Base-by-base conservation (phyloP, 1,139 yeast genomes). In the Candida freyschussii region DNA sequence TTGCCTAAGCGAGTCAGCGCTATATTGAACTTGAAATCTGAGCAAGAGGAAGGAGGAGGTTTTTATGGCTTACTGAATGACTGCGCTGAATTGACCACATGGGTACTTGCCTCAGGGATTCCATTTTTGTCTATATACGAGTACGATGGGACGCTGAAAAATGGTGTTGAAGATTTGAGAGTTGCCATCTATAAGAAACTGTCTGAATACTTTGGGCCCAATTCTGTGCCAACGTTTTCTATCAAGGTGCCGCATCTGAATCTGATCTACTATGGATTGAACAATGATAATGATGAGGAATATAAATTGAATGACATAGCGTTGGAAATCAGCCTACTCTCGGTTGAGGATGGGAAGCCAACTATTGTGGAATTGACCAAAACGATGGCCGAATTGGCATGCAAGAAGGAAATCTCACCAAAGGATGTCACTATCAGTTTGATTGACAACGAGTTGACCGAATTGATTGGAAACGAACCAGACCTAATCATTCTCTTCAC, bases 51-150 rank as follows among this genome's bases (percentile, higher is more conserved):
- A 52, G 87, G 84, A 39, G 96, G 95, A 17, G 96, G 96, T 3
- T 59, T 82, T 27, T 89, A 82, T 40, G 95, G 95, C 0, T 65
- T 93, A 28, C 65, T 89, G 50, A 76, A 72, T 47, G 85, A 85
- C 49, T 70, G 81, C 14, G 73, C 91, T 35, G 95, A 87, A 52
- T 52, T 89, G 28, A 69, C 78, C 0, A 80, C 94, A 4, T 91
- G 99, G 99, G 71, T 87, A 27, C 59, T 86, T 15, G 84, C 95
- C 27, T 78, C 93, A 7, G 96, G 96, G 2, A 75, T 89, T 32
- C 73, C 77, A 17, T 65, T 67, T 34, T 65, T 91, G 41, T 69
- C 84, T 7, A 65, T 93, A 26, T 93, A 86, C 60, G 98, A 91
- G 59, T 72, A 72, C 49, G 75, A 75, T 35, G 97, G 97, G 1